Evolutionary conservation across 2,329 filamentous ascomycete genomes (phyloP).

Genomic region (Dendryphion nanum): DNA sequence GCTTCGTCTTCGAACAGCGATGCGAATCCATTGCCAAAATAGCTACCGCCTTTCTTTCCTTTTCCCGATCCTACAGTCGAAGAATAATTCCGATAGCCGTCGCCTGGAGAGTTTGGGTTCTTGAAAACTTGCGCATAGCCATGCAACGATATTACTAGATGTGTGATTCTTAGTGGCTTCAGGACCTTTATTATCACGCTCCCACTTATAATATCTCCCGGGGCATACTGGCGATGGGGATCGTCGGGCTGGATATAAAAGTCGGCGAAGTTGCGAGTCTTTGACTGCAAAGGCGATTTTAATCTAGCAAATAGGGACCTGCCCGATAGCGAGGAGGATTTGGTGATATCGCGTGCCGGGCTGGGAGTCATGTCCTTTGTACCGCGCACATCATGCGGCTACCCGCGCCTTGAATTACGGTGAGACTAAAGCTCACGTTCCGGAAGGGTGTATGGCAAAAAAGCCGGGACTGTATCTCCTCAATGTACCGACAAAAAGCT

Average conservation of each 20-base stretch:
- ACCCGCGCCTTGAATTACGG: no score
- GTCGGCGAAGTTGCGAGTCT: conserved; percentile 67
- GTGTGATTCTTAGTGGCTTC: conserved; percentile 74
- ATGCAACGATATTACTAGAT: conserved; percentile 74
- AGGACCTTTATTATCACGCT: conserved; percentile 70
- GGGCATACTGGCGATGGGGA: conserved; percentile 72
- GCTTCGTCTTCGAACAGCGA: conserved; percentile 81
- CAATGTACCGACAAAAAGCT: background rate
- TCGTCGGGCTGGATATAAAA: conserved; percentile 77
- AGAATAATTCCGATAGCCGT: conserved; percentile 49
- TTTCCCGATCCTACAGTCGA: conserved; percentile 54
- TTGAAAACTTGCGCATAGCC: conserved; percentile 80
- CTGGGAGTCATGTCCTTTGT: conserved; percentile 41
- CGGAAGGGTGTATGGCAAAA: no score
- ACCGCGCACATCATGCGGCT: conserved; percentile 39
- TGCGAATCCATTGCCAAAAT: conserved; percentile 75
- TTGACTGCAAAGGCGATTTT: conserved; percentile 54
- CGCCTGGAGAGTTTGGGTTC: conserved; percentile 61
- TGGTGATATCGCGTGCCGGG: conserved; percentile 31
- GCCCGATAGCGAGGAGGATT: conserved; percentile 25
- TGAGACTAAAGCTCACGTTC: no score
- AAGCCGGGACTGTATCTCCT: background rate
- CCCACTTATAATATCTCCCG: conserved; percentile 72
- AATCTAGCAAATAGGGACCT: conserved; percentile 53
- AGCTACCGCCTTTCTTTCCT: conserved; percentile 53